Percentiles rank a stretch among this genome's conserved stretches.
These are phyloP conservation scores for Sphaceloma murrayae DNA, from an alignment of 2,329 filamentous ascomycete species.

Conservation along the genomic window DNA sequence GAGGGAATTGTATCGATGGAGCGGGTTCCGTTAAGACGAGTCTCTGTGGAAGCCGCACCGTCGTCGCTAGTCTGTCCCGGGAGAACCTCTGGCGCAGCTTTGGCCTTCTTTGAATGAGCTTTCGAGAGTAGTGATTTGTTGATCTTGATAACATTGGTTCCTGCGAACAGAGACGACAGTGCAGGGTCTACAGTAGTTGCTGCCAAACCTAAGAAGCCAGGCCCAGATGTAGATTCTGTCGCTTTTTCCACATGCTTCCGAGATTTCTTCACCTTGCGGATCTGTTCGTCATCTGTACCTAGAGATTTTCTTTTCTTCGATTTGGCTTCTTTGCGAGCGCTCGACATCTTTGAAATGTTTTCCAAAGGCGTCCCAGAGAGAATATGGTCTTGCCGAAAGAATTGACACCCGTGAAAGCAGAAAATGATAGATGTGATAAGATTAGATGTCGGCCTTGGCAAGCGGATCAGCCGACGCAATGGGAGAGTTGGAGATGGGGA, in stretches of 20 bases:
- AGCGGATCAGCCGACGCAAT: conserved; percentile 11
- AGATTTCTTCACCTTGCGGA: conserved; percentile 15
- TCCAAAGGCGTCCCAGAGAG: neutral
- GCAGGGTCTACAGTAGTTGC: conserved; percentile 31
- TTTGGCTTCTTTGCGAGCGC: neutral
- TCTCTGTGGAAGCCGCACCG: conserved; percentile 27
- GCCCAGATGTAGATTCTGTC: conserved; percentile 2
- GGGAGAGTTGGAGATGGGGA: conserved; percentile 13
- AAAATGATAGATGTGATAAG: conserved; percentile 10
- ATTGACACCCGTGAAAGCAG: neutral
- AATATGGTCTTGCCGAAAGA: neutral
- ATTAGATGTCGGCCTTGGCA: conserved; percentile 16
- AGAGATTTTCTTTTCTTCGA: conserved; percentile 11
- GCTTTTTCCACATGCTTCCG: conserved; percentile 2
- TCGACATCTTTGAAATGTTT: conserved; percentile 4
- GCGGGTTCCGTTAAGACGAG: too few species aligned
- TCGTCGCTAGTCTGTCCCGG: conserved; percentile 19
- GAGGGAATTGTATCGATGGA: conserved; percentile 19
- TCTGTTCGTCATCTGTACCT: neutral
- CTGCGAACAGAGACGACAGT: conserved; percentile 41
- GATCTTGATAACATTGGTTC: conserved; percentile 28
- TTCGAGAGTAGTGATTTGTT: conserved; percentile 29
- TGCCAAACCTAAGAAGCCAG: neutral
- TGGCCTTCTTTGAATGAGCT: conserved; percentile 18
- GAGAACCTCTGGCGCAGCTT: conserved; percentile 20